Base-by-base conservation (phyloP, 1,284 basidiomycete species). In the Earliella scabrosa region DNA sequence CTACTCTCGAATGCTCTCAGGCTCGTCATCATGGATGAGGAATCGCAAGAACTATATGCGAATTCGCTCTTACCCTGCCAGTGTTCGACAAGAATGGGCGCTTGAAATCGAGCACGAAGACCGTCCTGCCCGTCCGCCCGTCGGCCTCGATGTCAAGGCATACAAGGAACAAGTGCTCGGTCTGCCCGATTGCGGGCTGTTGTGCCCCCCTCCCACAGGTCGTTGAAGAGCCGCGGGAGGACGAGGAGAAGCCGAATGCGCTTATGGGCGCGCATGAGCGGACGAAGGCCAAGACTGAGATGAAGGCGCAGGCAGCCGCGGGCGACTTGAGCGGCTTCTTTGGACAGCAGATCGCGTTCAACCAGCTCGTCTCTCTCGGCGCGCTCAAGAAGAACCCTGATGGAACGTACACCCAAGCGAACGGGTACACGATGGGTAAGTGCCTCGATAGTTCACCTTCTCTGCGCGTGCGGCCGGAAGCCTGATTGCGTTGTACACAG, bases 311-410 rank as follows among this genome's bases (percentile, higher is more conserved):
- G n/a, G n/a, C 54, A 21, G 62, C 61, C 0, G 56, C 63, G 14
- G 70, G 68, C 20, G 68, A 71, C 44, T 41, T 71, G 60, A 69
- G 68, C 60, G 54, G 60, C 45, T 71, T 63, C 50, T 68, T 68
- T 18, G 75, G 75, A 51, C 77, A 78, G 58, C 81, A 84, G 73
- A 82, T 91, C 67, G 72, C 81, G 47, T 91, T 90, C 71, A 77
- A 76, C 51, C 75, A 82, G 55, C 67, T 92, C 40, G 73, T 91
- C 50, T 65, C 73, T 6, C 77, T 80, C 52, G 86, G 87, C 2
- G 87, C 82, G 7, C 69, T 92, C 58, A 69, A 67, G 45, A 79
- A 79, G 71, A 70, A 69, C 39, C 61, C 67, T 14, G 69, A 75
- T 55, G 80, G 78, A 13, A 77, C 69, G 24, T 83, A 82, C 63